Evolutionary conservation across 2,329 filamentous ascomycete genomes (phyloP).

Genomic region (Claviceps monticola): DNA sequence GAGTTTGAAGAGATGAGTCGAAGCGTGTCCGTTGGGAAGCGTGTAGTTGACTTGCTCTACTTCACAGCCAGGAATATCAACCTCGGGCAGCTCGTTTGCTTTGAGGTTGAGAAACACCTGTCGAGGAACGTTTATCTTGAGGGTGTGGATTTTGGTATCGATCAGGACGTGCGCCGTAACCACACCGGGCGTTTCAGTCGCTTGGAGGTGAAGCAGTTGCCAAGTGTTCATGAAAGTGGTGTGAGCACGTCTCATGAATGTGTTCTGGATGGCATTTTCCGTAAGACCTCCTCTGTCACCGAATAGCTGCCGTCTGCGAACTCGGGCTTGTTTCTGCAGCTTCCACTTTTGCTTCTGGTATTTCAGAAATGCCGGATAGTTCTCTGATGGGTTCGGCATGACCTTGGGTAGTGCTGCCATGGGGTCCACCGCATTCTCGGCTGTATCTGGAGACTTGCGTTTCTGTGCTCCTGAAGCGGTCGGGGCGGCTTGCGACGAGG

Average conservation of each 20-base stretch:
- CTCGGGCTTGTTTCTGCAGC: conserved; percentile 81
- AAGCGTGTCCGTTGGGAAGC: conserved; percentile 87
- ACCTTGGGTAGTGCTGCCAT: conserved; percentile 68
- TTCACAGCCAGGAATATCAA: conserved; percentile 71
- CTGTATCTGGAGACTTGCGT: conserved; percentile 58
- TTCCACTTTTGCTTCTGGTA: conserved; percentile 99
- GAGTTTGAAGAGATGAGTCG: conserved; percentile 86
- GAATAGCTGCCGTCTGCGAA: conserved; percentile 78
- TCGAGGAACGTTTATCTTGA: conserved; percentile 81
- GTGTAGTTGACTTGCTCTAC: conserved; percentile 91
- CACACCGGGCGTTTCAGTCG: conserved; percentile 72
- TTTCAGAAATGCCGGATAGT: conserved; percentile 76
- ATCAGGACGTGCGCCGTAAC: conserved; percentile 85
- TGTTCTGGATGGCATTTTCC: conserved; percentile 45
- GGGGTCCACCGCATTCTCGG: conserved; percentile 54
- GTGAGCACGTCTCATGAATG: conserved; percentile 86
- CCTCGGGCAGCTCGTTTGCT: conserved; percentile 71
- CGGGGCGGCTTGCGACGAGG: conserved; percentile 35
- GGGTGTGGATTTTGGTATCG: conserved; percentile 74
- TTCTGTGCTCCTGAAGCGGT: conserved; percentile 36
- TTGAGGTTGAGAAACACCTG: conserved; percentile 89
- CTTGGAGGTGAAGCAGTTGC: conserved; percentile 80
- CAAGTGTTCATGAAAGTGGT: conserved; percentile 82
- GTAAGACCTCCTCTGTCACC: conserved; percentile 55
- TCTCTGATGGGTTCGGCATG: conserved; percentile 73